Evolutionary conservation across 257 asterid genomes (phyloP).

Genomic region (Fraxinus pennsylvanica): DNA sequence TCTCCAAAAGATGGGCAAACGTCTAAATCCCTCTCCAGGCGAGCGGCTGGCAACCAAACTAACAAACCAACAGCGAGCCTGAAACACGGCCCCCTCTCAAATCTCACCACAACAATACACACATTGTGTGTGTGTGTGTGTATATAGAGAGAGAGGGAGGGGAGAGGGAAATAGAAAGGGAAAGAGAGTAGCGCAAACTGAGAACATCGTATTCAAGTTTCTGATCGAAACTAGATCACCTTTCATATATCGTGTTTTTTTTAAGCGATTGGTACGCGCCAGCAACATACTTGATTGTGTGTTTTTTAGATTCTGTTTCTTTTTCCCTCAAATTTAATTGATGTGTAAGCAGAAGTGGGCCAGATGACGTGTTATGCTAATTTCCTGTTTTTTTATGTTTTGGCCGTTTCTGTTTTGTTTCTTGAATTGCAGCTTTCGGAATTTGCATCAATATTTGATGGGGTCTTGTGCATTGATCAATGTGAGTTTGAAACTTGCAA

Average conservation of each 20-base stretch:
- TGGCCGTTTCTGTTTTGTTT: neutral
- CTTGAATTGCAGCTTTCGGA: slow-evolving; percentile 29
- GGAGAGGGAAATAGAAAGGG: slow-evolving; percentile 10
- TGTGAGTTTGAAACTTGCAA: slow-evolving; percentile 27
- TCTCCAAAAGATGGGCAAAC: slow-evolving; percentile 32
- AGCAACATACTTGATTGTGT: too few species aligned
- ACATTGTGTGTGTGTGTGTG: neutral
- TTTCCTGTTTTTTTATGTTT: slow-evolving; percentile 10
- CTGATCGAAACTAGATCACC: slow-evolving; percentile 8
- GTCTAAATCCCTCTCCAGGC: slow-evolving; percentile 6
- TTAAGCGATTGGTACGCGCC: neutral
- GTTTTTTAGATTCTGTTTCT: neutral
- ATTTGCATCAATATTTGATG: slow-evolving; percentile 27
- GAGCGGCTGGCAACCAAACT: too few species aligned
- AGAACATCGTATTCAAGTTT: slow-evolving; percentile 18
- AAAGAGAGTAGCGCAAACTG: slow-evolving; percentile 31
- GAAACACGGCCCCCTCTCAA: neutral
- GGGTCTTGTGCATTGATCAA: slow-evolving; percentile 18
- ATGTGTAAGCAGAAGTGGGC: slow-evolving; percentile 23
- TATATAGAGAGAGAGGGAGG: slow-evolving; percentile 18
- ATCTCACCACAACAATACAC: slow-evolving; percentile 15
- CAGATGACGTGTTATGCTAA: slow-evolving; percentile 22
- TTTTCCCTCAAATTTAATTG: neutral
- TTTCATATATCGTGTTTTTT: slow-evolving; percentile 30
- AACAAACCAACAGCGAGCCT: slow-evolving; percentile 30